phyloP scores from a whole-genome alignment of 495 filamentous ascomycete species.

The Xylaria telfairii region DNA sequence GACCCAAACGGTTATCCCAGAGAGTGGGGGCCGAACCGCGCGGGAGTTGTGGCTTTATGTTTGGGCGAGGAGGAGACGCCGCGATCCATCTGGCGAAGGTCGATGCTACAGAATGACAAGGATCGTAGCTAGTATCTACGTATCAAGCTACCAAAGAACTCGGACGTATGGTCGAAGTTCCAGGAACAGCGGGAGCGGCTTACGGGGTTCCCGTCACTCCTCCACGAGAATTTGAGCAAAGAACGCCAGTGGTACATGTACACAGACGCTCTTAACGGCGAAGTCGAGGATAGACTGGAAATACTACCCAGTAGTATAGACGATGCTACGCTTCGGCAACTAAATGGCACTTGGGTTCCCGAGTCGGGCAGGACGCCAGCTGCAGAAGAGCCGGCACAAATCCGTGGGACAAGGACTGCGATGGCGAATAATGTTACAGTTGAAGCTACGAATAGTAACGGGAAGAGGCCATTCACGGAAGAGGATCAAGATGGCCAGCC shows the following conservation, averaged over 20 bases:
- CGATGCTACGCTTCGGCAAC: not conserved
- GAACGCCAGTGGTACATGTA: constrained; percentile 7
- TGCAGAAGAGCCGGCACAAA: not conserved
- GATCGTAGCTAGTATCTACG: not conserved
- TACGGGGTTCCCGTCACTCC: not conserved
- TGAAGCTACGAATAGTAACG: not conserved
- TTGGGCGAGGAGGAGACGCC: constrained; percentile 4
- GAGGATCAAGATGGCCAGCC: not conserved
- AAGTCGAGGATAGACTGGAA: not conserved
- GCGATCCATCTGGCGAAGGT: not conserved
- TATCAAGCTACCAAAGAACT: constrained; percentile 5
- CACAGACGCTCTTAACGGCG: constrained; percentile 11
- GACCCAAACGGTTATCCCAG: not conserved
- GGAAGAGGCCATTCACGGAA: not conserved
- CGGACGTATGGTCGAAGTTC: not conserved
- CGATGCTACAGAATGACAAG: not conserved
- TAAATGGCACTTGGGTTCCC: not conserved
- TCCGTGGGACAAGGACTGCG: not conserved
- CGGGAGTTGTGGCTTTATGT: not conserved
- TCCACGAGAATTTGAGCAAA: constrained; percentile 9
- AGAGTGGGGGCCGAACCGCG: not conserved
- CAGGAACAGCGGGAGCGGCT: not conserved
- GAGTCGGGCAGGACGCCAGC: not conserved
- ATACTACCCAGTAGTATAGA: not conserved
- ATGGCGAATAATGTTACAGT: not conserved